Conservation (phyloP, 176 grass and related monocot genomes). For the Oropetium thomaeum region DNA sequence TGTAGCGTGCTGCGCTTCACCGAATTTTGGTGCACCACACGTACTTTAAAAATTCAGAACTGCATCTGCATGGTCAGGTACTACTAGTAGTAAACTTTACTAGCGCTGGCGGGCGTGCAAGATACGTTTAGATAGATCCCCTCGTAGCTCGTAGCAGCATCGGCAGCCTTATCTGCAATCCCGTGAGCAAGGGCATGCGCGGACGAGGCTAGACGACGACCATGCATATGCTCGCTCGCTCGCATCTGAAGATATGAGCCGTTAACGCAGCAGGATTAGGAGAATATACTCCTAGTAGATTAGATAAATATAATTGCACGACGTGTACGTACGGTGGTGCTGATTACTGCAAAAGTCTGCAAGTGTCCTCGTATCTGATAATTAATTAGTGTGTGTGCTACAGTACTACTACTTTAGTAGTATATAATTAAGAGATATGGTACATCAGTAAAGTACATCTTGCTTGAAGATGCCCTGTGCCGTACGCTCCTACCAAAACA, state of each 20-base stretch:
- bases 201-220: constrained; percentile 12
- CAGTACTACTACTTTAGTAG: too few species aligned
- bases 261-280: neutral
- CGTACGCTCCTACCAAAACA: constrained; percentile 31
- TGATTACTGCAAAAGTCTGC: constrained; percentile 9
- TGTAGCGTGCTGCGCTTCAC: neutral
- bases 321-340: too few species aligned
- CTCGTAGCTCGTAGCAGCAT: neutral
- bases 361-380: neutral
- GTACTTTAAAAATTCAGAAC: neutral
- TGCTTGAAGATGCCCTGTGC: constrained; percentile 20
- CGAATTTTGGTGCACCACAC: neutral
- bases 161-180: constrained; percentile 14
- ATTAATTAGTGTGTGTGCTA: neutral
- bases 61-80: neutral
- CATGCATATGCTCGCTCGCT: neutral
- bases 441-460: too few species aligned
- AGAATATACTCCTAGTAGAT: neutral
- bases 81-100: too few species aligned
- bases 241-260: neutral
- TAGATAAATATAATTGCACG: neutral
- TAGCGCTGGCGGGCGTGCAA: neutral
- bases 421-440: too few species aligned
- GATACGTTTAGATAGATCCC: neutral
- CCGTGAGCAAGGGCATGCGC: constrained; percentile 12